phyloP scores from a whole-genome alignment of 2,329 filamentous ascomycete species.

The Tolypocladium ophioglossoides region DNA sequence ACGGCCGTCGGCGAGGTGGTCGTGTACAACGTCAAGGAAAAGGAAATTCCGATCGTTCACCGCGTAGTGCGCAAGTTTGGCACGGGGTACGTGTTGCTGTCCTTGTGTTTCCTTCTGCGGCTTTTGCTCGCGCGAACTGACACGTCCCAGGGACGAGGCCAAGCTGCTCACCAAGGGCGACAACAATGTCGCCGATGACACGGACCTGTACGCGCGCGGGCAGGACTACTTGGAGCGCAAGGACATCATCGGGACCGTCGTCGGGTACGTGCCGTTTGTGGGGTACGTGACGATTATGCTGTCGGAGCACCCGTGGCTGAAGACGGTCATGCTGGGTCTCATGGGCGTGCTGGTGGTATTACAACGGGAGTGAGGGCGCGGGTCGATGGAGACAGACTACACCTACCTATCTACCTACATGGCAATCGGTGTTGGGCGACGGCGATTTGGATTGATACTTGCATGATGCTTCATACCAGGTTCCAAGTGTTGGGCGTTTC shows the following conservation, averaged over 20 bases:
- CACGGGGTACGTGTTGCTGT: slow-evolving; percentile 31
- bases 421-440: neutral
- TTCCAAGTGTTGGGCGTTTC: too few relatives aligned
- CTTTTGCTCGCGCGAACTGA: neutral
- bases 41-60: slow-evolving; percentile 97
- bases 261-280: slow-evolving; percentile 87
- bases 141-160: slow-evolving; percentile 34
- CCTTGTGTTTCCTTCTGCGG: too few relatives aligned
- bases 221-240: slow-evolving; percentile 80
- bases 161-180: slow-evolving; percentile 92
- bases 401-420: neutral
- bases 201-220: slow-evolving; percentile 70
- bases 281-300: slow-evolving; percentile 95
- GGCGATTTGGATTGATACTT: neutral
- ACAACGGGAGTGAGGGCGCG: slow-evolving; percentile 61
- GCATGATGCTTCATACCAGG: neutral
- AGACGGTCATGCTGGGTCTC: slow-evolving; percentile 85
- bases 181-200: slow-evolving; percentile 91
- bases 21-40: slow-evolving; percentile 72
- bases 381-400: neutral
- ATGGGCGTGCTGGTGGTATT: slow-evolving; percentile 93
- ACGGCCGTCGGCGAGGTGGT: slow-evolving; percentile 48
- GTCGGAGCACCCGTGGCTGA: slow-evolving; percentile 93
- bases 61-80: slow-evolving; percentile 71
- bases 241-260: slow-evolving; percentile 88